Conservation (phyloP, 192 early-diverging fungal genomes). For the Rhizophagus sp. region DNA sequence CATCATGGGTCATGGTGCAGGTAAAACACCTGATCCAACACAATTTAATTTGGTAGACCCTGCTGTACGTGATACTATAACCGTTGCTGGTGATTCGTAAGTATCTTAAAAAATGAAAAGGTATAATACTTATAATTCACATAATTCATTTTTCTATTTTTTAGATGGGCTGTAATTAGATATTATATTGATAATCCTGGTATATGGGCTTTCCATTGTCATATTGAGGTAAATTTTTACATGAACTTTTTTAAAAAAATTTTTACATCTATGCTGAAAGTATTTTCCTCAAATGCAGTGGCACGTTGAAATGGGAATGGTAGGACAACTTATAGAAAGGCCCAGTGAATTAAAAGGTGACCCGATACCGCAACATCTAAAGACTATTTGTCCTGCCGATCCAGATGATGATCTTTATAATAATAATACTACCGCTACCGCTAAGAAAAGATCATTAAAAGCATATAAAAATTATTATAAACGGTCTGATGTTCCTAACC, state of each 20-base stretch:
- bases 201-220: conserved; percentile 36
- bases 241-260: too few species aligned
- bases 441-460: not conserved
- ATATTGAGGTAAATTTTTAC: conserved; percentile 31
- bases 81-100: conserved; percentile 65
- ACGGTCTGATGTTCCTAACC: not conserved
- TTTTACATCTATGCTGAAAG: too few species aligned
- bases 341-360: not conserved
- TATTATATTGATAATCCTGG: conserved; percentile 33
- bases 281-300: conserved; percentile 12
- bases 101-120: conserved; percentile 22
- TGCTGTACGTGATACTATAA: conserved; percentile 72
- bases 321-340: conserved; percentile 43
- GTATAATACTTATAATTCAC: too few species aligned
- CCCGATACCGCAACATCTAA: too few species aligned
- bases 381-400: too few species aligned
- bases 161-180: conserved; percentile 21
- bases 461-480: not conserved
- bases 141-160: not conserved
- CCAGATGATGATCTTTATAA: too few species aligned
- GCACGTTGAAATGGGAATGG: conserved; percentile 50
- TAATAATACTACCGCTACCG: too few species aligned
- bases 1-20: conserved; percentile 37
- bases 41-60: conserved; percentile 57
- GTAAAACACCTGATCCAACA: conserved; percentile 35